These are phyloP conservation scores for Millerozyma miso DNA, from an alignment of 805 yeast species.

Conservation along the genomic window DNA sequence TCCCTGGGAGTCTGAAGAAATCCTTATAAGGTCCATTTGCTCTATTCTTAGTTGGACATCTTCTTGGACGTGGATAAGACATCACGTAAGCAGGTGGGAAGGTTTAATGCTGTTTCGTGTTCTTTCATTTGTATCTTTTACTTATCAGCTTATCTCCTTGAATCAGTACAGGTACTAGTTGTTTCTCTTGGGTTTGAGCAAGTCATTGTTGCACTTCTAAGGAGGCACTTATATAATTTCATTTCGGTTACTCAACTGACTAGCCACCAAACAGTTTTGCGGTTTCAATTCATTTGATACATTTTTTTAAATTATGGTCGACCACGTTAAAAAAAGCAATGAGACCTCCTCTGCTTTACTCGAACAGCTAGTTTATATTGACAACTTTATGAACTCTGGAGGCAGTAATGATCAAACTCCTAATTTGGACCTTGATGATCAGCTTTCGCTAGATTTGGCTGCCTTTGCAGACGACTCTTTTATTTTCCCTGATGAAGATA, in stretches of 20 bases:
- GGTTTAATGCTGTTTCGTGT: too few relatives aligned
- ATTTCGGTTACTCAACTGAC: not conserved
- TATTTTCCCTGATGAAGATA: conserved; percentile 77
- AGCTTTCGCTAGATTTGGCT: conserved; percentile 54
- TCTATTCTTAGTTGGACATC: too few relatives aligned
- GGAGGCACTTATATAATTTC: not conserved
- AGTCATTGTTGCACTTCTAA: not conserved
- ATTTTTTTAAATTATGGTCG: too few relatives aligned
- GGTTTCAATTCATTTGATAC: too few relatives aligned
- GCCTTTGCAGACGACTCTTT: conserved; percentile 82
- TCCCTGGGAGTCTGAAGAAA: too few relatives aligned
- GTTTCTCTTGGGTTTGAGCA: not conserved
- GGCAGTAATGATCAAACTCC: conserved; percentile 31
- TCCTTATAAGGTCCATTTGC: too few relatives aligned
- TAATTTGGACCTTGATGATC: conserved; percentile 37
- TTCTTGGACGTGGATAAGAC: too few relatives aligned
- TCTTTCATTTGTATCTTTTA: too few relatives aligned
- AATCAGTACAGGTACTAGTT: not conserved
- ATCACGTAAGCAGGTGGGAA: too few relatives aligned
- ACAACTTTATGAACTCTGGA: conserved; percentile 59
- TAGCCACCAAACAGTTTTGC: too few relatives aligned
- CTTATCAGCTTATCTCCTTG: not conserved
- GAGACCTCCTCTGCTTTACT: conserved; percentile 43
- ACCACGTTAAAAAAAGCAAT: not conserved
- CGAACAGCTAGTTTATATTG: conserved; percentile 78